A percentile compares a stretch with the other conserved stretches of the same genome.
These are phyloP conservation scores for Vitis hybrid DNA, from an alignment of 177 flowering plant species.

Conservation along the genomic window DNA sequence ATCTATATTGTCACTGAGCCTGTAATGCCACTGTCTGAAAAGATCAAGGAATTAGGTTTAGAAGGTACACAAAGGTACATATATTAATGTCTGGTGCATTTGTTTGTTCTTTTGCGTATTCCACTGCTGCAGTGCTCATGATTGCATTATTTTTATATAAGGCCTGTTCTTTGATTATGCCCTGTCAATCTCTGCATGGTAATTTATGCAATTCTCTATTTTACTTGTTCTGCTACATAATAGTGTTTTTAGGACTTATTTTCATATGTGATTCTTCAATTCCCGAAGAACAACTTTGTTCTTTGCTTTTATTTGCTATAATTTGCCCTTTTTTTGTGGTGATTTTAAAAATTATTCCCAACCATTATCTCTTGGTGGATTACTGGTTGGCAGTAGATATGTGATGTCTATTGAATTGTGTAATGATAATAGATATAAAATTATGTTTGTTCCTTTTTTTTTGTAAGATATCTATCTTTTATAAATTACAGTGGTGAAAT, in stretches of 20 bases:
- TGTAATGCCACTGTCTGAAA: constrained; percentile 90
- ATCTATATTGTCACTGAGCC: constrained; percentile 98
- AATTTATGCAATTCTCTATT: constrained; percentile 1
- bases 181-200: neutral
- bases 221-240: too few relatives aligned
- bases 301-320: too few relatives aligned
- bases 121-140: too few relatives aligned
- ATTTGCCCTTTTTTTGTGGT: too few relatives aligned
- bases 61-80: constrained; percentile 89
- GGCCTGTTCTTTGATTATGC: neutral
- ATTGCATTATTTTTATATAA: neutral
- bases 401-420: too few relatives aligned
- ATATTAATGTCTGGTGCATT: neutral
- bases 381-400: too few relatives aligned
- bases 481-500: neutral
- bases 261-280: too few relatives aligned
- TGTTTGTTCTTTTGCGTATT: neutral
- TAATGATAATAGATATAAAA: too few relatives aligned
- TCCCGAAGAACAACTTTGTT: too few relatives aligned
- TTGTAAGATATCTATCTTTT: neutral
- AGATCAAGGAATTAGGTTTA: constrained; percentile 91
- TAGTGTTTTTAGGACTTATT: too few relatives aligned
- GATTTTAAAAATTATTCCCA: too few relatives aligned
- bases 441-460: neutral
- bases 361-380: too few relatives aligned